Conservation (phyloP, 2,329 filamentous ascomycete genomes). For the Fusarium dlaminii region DNA sequence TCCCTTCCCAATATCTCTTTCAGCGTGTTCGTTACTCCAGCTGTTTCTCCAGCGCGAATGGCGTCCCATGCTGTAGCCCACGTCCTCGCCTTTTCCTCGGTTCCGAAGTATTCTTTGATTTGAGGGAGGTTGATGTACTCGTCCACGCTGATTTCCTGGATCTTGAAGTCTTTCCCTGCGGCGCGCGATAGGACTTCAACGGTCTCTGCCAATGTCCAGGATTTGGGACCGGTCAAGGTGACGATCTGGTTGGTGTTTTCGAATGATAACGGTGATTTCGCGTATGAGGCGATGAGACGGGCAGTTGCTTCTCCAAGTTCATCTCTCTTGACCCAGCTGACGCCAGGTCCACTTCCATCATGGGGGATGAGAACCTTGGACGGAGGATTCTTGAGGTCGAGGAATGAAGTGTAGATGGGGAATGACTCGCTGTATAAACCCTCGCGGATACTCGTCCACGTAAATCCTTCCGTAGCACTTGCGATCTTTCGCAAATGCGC, state of each 20-base stretch:
- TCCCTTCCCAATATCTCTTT: slow-evolving; percentile 11
- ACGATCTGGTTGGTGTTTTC: slow-evolving; percentile 7
- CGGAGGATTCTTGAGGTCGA: neutral
- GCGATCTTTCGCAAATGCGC: neutral
- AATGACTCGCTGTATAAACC: slow-evolving; percentile 33
- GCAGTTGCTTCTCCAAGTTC: slow-evolving; percentile 32
- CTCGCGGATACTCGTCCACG: slow-evolving; percentile 31
- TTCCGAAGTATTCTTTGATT: slow-evolving; percentile 10
- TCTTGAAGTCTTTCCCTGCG: neutral
- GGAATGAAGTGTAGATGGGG: slow-evolving; percentile 30
- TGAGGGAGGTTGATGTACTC: slow-evolving; percentile 18
- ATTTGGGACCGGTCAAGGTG: neutral
- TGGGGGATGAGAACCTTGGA: slow-evolving; percentile 12
- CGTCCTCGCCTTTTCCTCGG: neutral
- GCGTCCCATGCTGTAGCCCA: slow-evolving; percentile 36
- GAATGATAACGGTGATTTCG: neutral
- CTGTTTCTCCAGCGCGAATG: slow-evolving; percentile 25
- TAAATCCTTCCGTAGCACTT: neutral
- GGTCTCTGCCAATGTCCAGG: slow-evolving; percentile 10
- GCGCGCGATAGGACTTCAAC: neutral
- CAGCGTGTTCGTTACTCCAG: neutral
- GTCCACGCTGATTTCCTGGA: slow-evolving; percentile 19
- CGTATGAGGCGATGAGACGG: slow-evolving; percentile 7
- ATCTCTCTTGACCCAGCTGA: slow-evolving; percentile 34
- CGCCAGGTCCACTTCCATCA: slow-evolving; percentile 12